Evolutionary conservation across 164 flowering plant genomes (phyloP).

Genomic region (Nymphaea thermarum): DNA sequence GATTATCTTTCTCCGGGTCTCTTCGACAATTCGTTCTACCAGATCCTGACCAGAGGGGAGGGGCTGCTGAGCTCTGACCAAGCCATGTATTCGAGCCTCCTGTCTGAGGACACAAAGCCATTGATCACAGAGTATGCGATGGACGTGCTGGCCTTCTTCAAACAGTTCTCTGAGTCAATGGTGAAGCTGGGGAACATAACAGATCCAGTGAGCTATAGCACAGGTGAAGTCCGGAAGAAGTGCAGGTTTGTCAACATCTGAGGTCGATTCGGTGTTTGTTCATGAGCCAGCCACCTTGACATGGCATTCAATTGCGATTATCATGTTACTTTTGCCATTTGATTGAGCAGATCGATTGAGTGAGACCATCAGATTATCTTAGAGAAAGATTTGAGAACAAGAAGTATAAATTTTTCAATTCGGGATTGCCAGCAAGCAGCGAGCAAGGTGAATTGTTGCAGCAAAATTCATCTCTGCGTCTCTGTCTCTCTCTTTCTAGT

Average conservation of each 20-base stretch:
- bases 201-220: conserved; percentile 38
- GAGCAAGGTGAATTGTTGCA: too few species aligned
- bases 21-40: conserved; percentile 82
- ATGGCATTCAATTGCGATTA: too few species aligned
- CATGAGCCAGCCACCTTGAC: background rate
- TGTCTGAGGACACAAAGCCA: conserved; percentile 43
- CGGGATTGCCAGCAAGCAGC: too few species aligned
- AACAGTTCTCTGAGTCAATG: conserved; percentile 84
- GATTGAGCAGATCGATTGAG: too few species aligned
- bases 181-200: conserved; percentile 87
- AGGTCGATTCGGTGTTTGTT: background rate
- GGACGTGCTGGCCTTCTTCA: conserved; percentile 58
- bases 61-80: conserved; percentile 90
- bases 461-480: too few species aligned
- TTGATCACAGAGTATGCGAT: conserved; percentile 56
- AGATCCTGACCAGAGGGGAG: conserved; percentile 50
- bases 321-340: too few species aligned
- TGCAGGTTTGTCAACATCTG: conserved; percentile 78
- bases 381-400: too few species aligned
- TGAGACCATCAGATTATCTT: too few species aligned
- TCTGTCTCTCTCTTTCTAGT: too few species aligned
- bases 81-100: conserved; percentile 58
- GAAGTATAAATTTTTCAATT: too few species aligned
- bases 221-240: conserved; percentile 74
- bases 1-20: conserved; percentile 59